Conservation (phyloP, 331 rosid species). For the Malus hybrid region DNA sequence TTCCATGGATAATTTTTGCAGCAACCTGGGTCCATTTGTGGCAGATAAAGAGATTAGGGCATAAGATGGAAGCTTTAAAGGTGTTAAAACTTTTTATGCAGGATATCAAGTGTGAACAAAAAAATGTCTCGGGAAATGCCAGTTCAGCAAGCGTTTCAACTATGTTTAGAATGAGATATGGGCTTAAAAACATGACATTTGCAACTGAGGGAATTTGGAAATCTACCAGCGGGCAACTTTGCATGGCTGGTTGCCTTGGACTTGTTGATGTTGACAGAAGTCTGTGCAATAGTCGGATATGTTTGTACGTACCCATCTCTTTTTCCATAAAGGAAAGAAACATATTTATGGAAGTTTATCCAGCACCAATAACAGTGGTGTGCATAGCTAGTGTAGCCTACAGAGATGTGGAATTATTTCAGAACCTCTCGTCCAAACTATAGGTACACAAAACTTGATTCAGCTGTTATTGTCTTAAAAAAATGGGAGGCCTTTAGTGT, state of each 20-base stretch:
- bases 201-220: slow-evolving; percentile 87
- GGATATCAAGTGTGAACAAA: slow-evolving; percentile 56
- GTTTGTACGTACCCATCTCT: slow-evolving; percentile 67
- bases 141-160: slow-evolving; percentile 66
- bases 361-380: slow-evolving; percentile 30
- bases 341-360: slow-evolving; percentile 60
- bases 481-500: slow-evolving; percentile 58
- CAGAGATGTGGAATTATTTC: slow-evolving; percentile 74
- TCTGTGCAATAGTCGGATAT: slow-evolving; percentile 59
- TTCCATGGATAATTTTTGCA: slow-evolving; percentile 59
- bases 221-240: slow-evolving; percentile 77
- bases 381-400: slow-evolving; percentile 54
- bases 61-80: slow-evolving; percentile 70
- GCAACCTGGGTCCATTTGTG: slow-evolving; percentile 67
- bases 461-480: slow-evolving; percentile 58
- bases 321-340: slow-evolving; percentile 70
- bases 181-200: slow-evolving; percentile 61
- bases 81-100: slow-evolving; percentile 62
- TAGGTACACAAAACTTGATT: slow-evolving; percentile 42
- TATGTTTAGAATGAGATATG: slow-evolving; percentile 76
- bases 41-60: slow-evolving; percentile 49
- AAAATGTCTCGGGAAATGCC: slow-evolving; percentile 8
- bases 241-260: slow-evolving; percentile 91
- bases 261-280: slow-evolving; percentile 35
- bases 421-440: slow-evolving; percentile 49